Evolutionary conservation across 176 grass and related monocot species (phyloP), one percentile per base, ranked within the genome.

Genomic region (Cymbopogon citratus): DNA sequence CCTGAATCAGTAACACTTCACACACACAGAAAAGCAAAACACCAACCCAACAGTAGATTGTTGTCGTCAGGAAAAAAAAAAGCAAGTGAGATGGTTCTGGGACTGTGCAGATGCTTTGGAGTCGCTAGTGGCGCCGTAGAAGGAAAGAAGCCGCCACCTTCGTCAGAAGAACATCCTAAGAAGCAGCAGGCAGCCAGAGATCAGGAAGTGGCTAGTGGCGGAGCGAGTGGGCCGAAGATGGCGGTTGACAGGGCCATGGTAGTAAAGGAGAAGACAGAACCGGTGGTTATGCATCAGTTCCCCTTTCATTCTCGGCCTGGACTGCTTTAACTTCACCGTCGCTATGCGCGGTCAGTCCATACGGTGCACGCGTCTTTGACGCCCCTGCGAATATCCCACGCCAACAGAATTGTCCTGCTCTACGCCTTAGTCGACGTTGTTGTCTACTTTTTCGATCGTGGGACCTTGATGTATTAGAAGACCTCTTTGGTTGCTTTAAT

Each of bases 231-330:
- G 18, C 48, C 28, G 2, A 74, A 54, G 10, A 34, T 14, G 48
- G 48, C 16, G 10, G 48, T 52, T 54, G 72, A 52, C 3, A 49
- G 48, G 28, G 29, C 28, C 46, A 52, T 52, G 71, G 71, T 74
- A 3, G 44, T 51, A 7, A 52, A 8, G 41, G 61, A 83, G 38
- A 79, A 67, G 61, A 87, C 48, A 3, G 48, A 83, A 6, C 80
- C 82, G 1, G 59, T 63, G 11, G 46, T 24, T 5, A 66, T 74
- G 27, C 13, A 78, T 71, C 85, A 91, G 23, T 81, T 89, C 10
- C 83, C 88, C n/a, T 85, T 89, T 12, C 86, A 94, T 63, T 86
- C 85, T 43, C 80, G 73, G 18, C 82, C 68, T 15, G 78, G 90
- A 7, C 41, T 91, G n/a, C 77, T 76, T 28, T 88, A 51, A 74